phyloP scores from a whole-genome alignment of 164 flowering plant species.

The Amborella trichopoda region DNA sequence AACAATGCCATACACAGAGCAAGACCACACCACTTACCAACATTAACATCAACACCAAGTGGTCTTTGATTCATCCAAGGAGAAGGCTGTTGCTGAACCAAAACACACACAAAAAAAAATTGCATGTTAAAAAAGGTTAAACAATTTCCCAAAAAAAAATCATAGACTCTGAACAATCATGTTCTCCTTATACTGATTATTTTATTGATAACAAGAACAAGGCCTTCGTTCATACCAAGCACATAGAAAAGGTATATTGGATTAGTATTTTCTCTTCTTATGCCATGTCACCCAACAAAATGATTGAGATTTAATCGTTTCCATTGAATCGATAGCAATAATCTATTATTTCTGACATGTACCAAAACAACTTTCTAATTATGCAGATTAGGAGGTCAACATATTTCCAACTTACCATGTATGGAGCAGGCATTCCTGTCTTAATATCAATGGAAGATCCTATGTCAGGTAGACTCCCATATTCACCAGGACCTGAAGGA shows the following conservation, averaged over 20 bases:
- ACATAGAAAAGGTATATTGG: too few species aligned
- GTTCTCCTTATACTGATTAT: not conserved
- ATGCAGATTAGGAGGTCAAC: too few species aligned
- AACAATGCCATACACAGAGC: not conserved
- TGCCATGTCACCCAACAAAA: too few species aligned
- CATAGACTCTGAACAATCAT: not conserved
- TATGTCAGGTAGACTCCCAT: conserved; percentile 5
- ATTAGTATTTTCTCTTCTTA: too few species aligned
- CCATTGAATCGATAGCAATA: too few species aligned
- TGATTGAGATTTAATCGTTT: too few species aligned
- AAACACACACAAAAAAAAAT: not conserved
- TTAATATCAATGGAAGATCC: conserved; percentile 1
- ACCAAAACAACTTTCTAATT: too few species aligned
- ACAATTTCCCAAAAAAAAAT: not conserved
- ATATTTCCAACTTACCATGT: conserved; percentile 10
- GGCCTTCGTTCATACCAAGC: not conserved
- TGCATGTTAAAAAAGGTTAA: not conserved
- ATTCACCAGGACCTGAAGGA: conserved; percentile 6
- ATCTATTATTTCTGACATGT: too few species aligned
- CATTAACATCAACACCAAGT: conserved; percentile 55
- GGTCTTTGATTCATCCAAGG: conserved; percentile 62
- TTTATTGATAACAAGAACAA: not conserved
- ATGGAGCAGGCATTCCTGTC: conserved; percentile 6
- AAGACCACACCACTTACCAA: conserved; percentile 35
- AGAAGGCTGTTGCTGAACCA: conserved; percentile 52